Percentiles rank a stretch among this genome's conserved stretches.
Evolutionary conservation across 140 eudicot genomes (phyloP).

Genomic region (Stevia rebaudiana): DNA sequence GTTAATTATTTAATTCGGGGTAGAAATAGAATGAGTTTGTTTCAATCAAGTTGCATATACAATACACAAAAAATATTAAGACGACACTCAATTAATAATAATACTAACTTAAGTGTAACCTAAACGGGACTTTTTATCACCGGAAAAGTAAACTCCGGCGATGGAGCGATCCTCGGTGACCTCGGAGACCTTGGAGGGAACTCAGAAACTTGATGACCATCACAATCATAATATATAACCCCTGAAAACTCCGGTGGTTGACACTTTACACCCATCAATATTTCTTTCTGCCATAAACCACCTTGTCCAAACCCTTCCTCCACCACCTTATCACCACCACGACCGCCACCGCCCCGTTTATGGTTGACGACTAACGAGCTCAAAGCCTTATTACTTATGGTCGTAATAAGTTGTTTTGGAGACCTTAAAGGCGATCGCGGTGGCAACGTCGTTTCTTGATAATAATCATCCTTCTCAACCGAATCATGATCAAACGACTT

Average conservation of each 20-base stretch:
- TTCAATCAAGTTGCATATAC: slow-evolving; percentile 20
- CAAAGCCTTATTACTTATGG: slow-evolving; percentile 47
- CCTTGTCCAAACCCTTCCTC: slow-evolving; percentile 58
- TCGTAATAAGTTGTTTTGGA: slow-evolving; percentile 43
- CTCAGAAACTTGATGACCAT: slow-evolving; percentile 57
- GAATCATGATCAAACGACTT: background rate
- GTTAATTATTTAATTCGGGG: background rate
- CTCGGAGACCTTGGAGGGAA: slow-evolving; percentile 70
- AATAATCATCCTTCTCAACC: slow-evolving; percentile 23
- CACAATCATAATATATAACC: slow-evolving; percentile 59
- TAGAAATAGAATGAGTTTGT: background rate
- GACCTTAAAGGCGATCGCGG: slow-evolving; percentile 46
- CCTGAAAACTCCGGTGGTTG: slow-evolving; percentile 86
- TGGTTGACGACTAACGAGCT: slow-evolving; percentile 9
- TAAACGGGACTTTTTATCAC: slow-evolving; percentile 17
- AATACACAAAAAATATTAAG: background rate
- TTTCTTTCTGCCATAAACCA: slow-evolving; percentile 78
- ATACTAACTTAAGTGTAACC: background rate
- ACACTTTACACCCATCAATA: slow-evolving; percentile 88
- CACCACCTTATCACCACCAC: slow-evolving; percentile 20
- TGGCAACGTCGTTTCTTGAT: slow-evolving; percentile 28
- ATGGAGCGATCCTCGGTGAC: slow-evolving; percentile 38
- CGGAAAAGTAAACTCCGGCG: slow-evolving; percentile 36
- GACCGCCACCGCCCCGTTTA: slow-evolving; percentile 7
- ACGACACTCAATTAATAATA: background rate